Evolutionary conservation across 2,329 filamentous ascomycete species (phyloP).

Genomic region (Scedosporium apiospermum): DNA sequence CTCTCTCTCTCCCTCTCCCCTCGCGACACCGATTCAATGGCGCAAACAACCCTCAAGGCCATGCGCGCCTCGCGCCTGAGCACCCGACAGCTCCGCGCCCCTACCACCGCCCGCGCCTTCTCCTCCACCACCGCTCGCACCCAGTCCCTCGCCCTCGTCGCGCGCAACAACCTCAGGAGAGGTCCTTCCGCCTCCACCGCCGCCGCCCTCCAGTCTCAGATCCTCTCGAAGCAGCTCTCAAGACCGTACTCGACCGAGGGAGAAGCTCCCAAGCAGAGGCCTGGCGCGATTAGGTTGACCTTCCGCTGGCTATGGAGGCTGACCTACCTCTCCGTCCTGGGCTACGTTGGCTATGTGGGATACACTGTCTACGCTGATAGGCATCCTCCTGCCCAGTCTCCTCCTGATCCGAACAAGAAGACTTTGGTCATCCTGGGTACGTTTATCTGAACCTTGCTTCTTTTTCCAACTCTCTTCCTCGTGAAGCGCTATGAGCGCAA

Average conservation of each 20-base stretch:
- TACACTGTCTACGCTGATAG: constrained; percentile 79
- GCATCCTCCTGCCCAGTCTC: constrained; percentile 69
- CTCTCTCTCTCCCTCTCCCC: neutral
- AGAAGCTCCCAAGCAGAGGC: constrained; percentile 34
- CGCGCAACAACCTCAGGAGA: neutral
- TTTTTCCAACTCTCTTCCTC: neutral
- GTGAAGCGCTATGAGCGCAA: neutral
- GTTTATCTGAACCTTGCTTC: constrained; percentile 9
- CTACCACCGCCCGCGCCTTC: constrained; percentile 5
- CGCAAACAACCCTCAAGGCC: constrained; percentile 3
- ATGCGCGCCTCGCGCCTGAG: constrained; percentile 1
- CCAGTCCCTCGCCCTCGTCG: constrained; percentile 14
- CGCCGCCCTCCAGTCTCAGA: constrained; percentile 14
- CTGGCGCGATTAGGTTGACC: constrained; percentile 53
- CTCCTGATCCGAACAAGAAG: constrained; percentile 85
- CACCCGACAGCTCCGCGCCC: constrained; percentile 1
- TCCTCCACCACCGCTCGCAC: constrained; percentile 16
- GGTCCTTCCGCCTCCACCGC: constrained; percentile 12
- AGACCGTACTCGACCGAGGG: constrained; percentile 35
- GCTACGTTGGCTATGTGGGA: constrained; percentile 58
- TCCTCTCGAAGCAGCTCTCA: constrained; percentile 13
- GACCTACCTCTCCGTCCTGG: constrained; percentile 66
- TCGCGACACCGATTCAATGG: constrained; percentile 2
- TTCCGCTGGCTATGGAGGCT: constrained; percentile 78
- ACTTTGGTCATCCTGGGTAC: constrained; percentile 90